A percentile compares a stretch with the other conserved stretches of the same genome.
phyloP scores from a whole-genome alignment of 2,329 filamentous ascomycete species.

The Exophiala xenobiotica region DNA sequence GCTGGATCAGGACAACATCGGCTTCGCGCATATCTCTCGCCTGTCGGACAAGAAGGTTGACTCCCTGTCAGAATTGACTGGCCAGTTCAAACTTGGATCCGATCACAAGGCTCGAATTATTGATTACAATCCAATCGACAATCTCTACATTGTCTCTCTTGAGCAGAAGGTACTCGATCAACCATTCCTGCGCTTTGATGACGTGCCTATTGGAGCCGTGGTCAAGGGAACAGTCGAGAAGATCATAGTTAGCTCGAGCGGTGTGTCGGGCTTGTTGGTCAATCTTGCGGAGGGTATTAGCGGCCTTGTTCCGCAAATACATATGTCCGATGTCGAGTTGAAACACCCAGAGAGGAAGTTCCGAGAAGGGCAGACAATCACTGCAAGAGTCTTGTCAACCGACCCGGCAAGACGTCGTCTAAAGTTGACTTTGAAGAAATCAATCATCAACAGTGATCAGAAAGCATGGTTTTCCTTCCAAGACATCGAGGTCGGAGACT shows the following conservation, averaged over 20 bases:
- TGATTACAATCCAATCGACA: conserved; percentile 84
- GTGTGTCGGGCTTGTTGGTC: conserved; percentile 77
- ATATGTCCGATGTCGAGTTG: conserved; percentile 82
- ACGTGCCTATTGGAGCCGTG: conserved; percentile 76
- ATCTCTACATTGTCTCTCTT: conserved; percentile 79
- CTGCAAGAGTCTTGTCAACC: conserved; percentile 78
- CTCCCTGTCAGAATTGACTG: conserved; percentile 70
- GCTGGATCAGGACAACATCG: conserved; percentile 66
- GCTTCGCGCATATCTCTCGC: conserved; percentile 92
- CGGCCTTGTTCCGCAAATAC: conserved; percentile 83
- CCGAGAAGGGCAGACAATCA: conserved; percentile 78
- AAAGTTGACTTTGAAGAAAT: conserved; percentile 90
- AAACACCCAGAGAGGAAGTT: conserved; percentile 97
- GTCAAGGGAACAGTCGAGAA: conserved; percentile 84
- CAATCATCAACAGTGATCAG: conserved; percentile 83
- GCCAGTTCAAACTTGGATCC: conserved; percentile 74
- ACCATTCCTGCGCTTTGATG: conserved; percentile 85
- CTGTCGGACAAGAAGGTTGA: conserved; percentile 90
- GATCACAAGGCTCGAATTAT: conserved; percentile 78
- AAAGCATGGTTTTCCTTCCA: conserved; percentile 75
- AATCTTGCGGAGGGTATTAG: conserved; percentile 82
- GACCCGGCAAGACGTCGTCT: conserved; percentile 74
- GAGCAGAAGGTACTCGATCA: conserved; percentile 81
- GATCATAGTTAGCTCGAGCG: conserved; percentile 73
- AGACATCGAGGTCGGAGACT: conserved; percentile 70